Evolutionary conservation across 2,329 filamentous ascomycete genomes (phyloP).

Genomic region (Colletotrichum sp.): DNA sequence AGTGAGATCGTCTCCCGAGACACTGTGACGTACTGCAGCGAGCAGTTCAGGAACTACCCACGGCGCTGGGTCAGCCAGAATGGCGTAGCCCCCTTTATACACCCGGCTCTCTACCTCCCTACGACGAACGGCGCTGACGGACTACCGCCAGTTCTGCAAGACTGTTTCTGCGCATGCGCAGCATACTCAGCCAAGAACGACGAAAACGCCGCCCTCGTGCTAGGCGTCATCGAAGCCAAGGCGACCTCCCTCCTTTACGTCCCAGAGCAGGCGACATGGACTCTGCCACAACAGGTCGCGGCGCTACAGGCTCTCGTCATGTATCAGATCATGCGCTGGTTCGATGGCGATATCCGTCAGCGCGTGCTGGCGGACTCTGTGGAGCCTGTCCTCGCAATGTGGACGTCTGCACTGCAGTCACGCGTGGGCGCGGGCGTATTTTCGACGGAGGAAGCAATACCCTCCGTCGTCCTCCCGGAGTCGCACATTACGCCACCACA

Average conservation of each 20-base stretch:
- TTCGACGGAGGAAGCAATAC: constrained; percentile 2
- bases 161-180: constrained; percentile 30
- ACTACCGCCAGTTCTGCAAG: constrained; percentile 29
- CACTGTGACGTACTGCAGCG: constrained; percentile 19
- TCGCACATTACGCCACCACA: neutral
- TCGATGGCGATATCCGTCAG: constrained; percentile 26
- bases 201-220: constrained; percentile 25
- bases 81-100: constrained; percentile 31
- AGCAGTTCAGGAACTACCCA: constrained; percentile 25
- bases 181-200: constrained; percentile 29
- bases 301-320: constrained; percentile 26
- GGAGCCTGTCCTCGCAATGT: constrained; percentile 20
- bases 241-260: constrained; percentile 22
- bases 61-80: constrained; percentile 27
- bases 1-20: constrained; percentile 11
- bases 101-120: constrained; percentile 27
- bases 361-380: constrained; percentile 24
- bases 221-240: constrained; percentile 28
- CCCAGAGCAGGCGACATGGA: constrained; percentile 21
- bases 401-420: constrained; percentile 20
- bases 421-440: constrained; percentile 18
- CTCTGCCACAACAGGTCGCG: constrained; percentile 23
- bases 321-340: constrained; percentile 28
- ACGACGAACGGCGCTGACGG: constrained; percentile 17
- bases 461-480: neutral